These are phyloP conservation scores for Aspergillus japonicus DNA, from an alignment of 2,329 filamentous ascomycete species.

Conservation along the genomic window DNA sequence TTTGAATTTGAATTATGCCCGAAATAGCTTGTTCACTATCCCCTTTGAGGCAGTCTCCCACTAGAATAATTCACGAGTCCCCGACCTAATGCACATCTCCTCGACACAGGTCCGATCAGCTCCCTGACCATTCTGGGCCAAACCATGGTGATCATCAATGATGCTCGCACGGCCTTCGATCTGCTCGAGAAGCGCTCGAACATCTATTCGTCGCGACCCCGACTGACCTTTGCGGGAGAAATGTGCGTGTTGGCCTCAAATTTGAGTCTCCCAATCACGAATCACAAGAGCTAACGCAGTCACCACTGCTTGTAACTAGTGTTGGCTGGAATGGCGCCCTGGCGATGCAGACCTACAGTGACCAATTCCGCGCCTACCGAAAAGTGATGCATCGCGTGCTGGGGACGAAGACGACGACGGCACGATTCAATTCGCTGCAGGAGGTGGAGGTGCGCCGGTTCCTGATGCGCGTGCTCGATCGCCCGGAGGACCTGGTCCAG, in stretches of 20 bases:
- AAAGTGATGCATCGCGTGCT: constrained; percentile 48
- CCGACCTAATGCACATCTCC: neutral
- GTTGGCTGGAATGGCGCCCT: constrained; percentile 41
- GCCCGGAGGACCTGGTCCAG: constrained; percentile 39
- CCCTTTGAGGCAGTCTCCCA: too few species aligned
- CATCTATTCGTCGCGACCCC: constrained; percentile 27
- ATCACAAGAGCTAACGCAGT: neutral
- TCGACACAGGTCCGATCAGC: constrained; percentile 29
- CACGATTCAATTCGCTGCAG: constrained; percentile 43
- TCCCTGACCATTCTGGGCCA: constrained; percentile 34
- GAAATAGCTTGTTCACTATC: too few species aligned
- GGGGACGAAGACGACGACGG: constrained; percentile 42
- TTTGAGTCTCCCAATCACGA: neutral
- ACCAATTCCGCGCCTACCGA: constrained; percentile 41
- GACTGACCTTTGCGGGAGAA: constrained; percentile 30
- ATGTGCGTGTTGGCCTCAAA: constrained; percentile 28
- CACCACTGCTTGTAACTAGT: constrained; percentile 7
- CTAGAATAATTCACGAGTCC: too few species aligned
- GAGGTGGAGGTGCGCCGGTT: constrained; percentile 46
- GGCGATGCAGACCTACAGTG: constrained; percentile 36
- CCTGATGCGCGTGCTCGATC: constrained; percentile 43
- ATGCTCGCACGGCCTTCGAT: constrained; percentile 26
- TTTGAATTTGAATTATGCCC: too few species aligned
- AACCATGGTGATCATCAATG: constrained; percentile 35
- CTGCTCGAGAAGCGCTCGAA: constrained; percentile 32